Evolutionary conservation across 1,284 basidiomycete species (phyloP), one percentile per base, ranked within the genome.

Genomic region (Rhodotorula sp.): DNA sequence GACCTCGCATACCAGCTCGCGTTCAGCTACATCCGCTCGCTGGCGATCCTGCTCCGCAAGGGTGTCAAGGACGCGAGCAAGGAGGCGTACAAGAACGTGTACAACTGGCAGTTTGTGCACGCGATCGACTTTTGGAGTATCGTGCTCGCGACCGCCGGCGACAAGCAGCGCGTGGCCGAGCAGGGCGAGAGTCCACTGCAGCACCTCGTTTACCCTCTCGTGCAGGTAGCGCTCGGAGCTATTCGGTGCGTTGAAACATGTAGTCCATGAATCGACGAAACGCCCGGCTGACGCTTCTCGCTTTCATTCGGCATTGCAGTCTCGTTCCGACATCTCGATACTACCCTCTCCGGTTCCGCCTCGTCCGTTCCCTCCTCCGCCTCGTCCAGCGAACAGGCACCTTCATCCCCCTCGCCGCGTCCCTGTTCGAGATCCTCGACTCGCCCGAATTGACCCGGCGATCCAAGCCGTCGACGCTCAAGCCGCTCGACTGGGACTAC

Each of bases 31-130:
- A 96, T 99, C 77, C 89, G 97, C 52, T 94, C 97, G 82, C 87
- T 99, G 54, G 97, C 96, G 1, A 92, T 98, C 72, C 92, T 93
- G 80, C 84, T 99, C 64, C 85, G 97, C 71, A 93, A 91, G 79
- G 91, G 91, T 80, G 92, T 94, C 87, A 94, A 95, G 83, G 86
- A 89, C 59, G 90, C 91, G 80, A 90, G 87, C 58, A 93, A 92
- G 85, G 92, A 95, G 78, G 89, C 91, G 8, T 94, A 91, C 83
- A 90, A 90, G 81, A 89, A 91, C 77, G 93, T 97, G 31, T 96
- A 97, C 84, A 99, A 98, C 83, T 99, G 97, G 97, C 96, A 98
- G 82, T 99, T 91, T 78, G 90, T 91, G 10, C 96, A 98, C 81
- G 93, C 90, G 72, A 85, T 99, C 76, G 97, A 99, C 84, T 98